Evolutionary conservation across 148 eudicot genomes (phyloP).

Genomic region (Oxyria digyna): DNA sequence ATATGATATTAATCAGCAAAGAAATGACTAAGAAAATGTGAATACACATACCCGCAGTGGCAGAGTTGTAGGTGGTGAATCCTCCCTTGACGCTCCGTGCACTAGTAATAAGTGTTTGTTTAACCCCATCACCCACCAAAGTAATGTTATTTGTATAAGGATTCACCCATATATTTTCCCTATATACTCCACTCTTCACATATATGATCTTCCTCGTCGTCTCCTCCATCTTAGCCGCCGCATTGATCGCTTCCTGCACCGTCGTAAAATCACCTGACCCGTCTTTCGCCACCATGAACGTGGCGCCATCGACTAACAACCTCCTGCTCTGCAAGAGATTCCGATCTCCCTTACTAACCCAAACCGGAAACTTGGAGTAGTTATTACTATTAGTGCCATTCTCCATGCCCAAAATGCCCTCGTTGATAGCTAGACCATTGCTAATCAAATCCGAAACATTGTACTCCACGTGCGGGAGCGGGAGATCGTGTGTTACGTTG

Average conservation of each 20-base stretch:
- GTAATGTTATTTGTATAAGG: constrained; percentile 20
- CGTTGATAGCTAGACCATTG: constrained; percentile 34
- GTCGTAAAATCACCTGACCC: constrained; percentile 42
- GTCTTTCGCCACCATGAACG: constrained; percentile 45
- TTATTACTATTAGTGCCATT: background rate
- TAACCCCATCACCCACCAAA: constrained; percentile 39
- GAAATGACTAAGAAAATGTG: no score
- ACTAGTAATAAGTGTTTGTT: constrained; percentile 30
- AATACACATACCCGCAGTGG: constrained; percentile 28
- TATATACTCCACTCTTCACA: constrained; percentile 29
- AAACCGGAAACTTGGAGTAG: constrained; percentile 16
- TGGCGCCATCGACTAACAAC: background rate
- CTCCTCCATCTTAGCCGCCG: constrained; percentile 13
- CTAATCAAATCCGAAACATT: constrained; percentile 43
- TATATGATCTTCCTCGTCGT: constrained; percentile 26
- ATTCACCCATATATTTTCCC: constrained; percentile 23
- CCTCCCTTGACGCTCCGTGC: constrained; percentile 30
- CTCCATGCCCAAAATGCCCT: background rate
- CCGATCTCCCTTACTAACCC: constrained; percentile 29
- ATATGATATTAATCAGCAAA: no score
- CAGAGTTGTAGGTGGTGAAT: constrained; percentile 24
- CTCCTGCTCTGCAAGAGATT: constrained; percentile 16
- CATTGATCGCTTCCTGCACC: constrained; percentile 20
- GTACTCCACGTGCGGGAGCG: background rate
- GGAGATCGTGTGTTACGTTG: background rate